Conservation (phyloP, 371 early-diverging fungal species). For the Fennellomyces sp. region DNA sequence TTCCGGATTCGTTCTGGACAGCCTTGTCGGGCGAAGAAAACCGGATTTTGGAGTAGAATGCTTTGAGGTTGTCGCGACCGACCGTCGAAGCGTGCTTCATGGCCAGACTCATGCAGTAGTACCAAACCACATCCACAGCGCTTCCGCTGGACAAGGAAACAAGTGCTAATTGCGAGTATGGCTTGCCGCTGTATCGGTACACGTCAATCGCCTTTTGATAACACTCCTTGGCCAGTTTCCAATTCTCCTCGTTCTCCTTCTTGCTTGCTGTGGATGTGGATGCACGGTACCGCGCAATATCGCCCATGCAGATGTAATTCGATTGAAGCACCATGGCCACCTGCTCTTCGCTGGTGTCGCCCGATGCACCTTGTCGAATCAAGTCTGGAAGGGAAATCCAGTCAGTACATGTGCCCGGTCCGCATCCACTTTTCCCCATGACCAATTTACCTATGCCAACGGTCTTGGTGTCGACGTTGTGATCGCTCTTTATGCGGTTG, state of each 20-base stretch:
- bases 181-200: constrained; percentile 48
- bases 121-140: constrained; percentile 54
- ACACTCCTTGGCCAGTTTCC: constrained; percentile 37
- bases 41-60: constrained; percentile 46
- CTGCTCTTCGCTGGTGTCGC: constrained; percentile 24
- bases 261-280: constrained; percentile 19
- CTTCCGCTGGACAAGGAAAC: constrained; percentile 46
- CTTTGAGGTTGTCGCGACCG: constrained; percentile 43
- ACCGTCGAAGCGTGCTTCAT: constrained; percentile 45
- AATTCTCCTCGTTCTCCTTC: constrained; percentile 23
- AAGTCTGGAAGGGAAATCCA: constrained; percentile 12
- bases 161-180: constrained; percentile 51
- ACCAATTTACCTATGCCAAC: constrained; percentile 38
- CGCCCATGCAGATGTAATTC: constrained; percentile 53
- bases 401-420: neutral
- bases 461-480: constrained; percentile 37
- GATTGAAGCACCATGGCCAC: constrained; percentile 38
- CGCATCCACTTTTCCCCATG: neutral
- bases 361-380: constrained; percentile 14
- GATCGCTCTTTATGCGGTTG: constrained; percentile 26
- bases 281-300: constrained; percentile 50
- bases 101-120: constrained; percentile 55
- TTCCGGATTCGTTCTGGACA: constrained; percentile 1
- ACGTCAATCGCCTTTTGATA: constrained; percentile 49
- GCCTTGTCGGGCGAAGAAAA: constrained; percentile 21